These are phyloP conservation scores for Paecilomyces sp. DNA, from an alignment of 2,329 filamentous ascomycete species.

Conservation along the genomic window DNA sequence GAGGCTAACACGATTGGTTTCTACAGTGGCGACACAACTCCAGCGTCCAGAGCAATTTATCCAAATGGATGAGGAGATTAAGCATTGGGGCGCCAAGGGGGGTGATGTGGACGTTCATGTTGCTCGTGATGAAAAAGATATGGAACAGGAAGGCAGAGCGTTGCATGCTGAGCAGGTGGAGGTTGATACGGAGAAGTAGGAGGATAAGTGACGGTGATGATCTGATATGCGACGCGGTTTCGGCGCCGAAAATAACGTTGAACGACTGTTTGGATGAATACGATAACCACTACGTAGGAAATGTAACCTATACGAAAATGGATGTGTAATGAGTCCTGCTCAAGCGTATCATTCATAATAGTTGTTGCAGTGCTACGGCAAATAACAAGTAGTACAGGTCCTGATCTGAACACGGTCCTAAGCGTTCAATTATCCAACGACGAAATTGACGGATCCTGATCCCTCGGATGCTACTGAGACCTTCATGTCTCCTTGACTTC, in stretches of 20 bases:
- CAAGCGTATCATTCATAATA: background rate
- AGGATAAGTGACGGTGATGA: background rate
- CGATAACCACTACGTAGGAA: background rate
- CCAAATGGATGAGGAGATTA: conserved; percentile 12
- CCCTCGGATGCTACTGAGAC: conserved; percentile 8
- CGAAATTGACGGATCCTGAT: conserved; percentile 5
- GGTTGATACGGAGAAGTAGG: background rate
- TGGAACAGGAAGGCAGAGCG: background rate
- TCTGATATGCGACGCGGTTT: background rate
- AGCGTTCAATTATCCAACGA: background rate
- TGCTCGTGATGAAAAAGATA: background rate
- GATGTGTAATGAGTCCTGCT: background rate
- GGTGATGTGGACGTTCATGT: background rate
- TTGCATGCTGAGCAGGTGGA: background rate
- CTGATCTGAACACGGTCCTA: background rate
- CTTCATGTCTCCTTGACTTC: conserved; percentile 12
- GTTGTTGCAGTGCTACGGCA: background rate
- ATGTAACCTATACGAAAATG: background rate
- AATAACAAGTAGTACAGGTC: background rate
- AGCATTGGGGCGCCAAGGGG: conserved; percentile 1
- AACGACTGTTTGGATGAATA: background rate
- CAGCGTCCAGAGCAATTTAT: conserved; percentile 11
- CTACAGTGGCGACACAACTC: conserved; percentile 12
- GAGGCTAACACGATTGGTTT: background rate
- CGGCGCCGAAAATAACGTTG: background rate